Evolutionary conservation across 371 early-diverging fungal genomes (phyloP), one percentile per base, ranked within the genome.

Genomic region (Apophysomyces sp.): DNA sequence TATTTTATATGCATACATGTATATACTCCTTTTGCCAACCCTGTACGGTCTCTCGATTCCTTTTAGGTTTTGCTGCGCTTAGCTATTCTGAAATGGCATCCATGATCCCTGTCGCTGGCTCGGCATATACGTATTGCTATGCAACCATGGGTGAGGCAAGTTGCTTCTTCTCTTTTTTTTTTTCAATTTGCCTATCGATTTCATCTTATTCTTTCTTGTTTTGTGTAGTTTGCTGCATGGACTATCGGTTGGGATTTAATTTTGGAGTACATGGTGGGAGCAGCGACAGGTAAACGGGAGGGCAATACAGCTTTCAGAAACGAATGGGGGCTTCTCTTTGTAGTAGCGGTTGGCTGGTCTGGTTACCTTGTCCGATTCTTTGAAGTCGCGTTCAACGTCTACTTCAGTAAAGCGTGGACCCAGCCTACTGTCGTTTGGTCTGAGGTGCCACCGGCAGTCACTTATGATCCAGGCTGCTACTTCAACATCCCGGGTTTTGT

Each of bases 231-330:
- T 31, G 68, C 88, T 21, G 92, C 85, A 4, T 92, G 91, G 91
- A 85, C 87, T 36, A 87, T 92, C 61, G 91, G 91, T 21, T 92
- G 93, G 93, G 85, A 90, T 72, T 74, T 92, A 34, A 87, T 89
- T 13, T 74, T 92, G 41, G 93, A 92, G 75, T 92, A 90, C 62
- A 71, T 88, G 75, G 84, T 90, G 6, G 89, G 88, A 18, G 84
- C 89, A 13, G 85, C 90, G 2, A 85, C 91, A 0, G 87, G 63
- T 67, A 52, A 56, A 60, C 15, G 27, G n/a, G 24, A 36, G n/a
- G 18, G 30, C n/a, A 0, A n/a, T n/a, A n/a, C n/a, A n/a, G n/a
- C n/a, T n/a, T n/a, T 31, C 27, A n/a, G 21, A 8, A 21, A 44
- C 27, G 11, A 26, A 9, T 3, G 11, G 8, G 1, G n/a, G 27